Percentiles rank a stretch among this genome's conserved stretches.
These are phyloP conservation scores for Amaranthus palmeri DNA, from an alignment of 148 eudicot species.

Conservation along the genomic window DNA sequence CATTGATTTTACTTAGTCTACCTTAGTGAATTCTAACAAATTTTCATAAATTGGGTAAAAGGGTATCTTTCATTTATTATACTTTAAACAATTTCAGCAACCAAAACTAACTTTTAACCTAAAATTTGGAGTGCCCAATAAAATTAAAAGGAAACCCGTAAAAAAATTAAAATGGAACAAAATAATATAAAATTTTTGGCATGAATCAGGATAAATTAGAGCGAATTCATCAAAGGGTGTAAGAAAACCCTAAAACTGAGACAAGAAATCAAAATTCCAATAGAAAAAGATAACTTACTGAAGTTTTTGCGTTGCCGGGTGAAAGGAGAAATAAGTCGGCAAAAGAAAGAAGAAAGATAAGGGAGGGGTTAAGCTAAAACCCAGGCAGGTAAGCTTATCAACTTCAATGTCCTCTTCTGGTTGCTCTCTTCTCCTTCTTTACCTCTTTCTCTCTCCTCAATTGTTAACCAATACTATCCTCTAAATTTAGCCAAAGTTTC, in stretches of 20 bases:
- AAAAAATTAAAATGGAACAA: not conserved
- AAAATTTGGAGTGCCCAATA: not conserved
- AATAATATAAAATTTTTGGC: not conserved
- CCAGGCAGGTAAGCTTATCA: conserved; percentile 26
- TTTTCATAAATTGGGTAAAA: too few species aligned
- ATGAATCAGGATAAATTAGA: not conserved
- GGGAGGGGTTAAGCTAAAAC: conserved; percentile 29
- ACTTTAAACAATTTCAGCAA: too few species aligned
- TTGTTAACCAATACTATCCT: too few species aligned
- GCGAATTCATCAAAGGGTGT: not conserved
- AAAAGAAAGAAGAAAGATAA: conserved; percentile 4
- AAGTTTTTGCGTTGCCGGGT: not conserved
- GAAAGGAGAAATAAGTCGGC: not conserved
- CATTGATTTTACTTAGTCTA: too few species aligned
- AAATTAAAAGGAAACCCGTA: conserved; percentile 13
- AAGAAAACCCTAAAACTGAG: conserved; percentile 8
- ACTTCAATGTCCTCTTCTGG: conserved; percentile 12
- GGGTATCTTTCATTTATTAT: too few species aligned
- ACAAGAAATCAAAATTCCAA: not conserved
- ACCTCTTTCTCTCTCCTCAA: not conserved
- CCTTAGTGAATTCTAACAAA: too few species aligned
- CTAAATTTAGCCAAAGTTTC: too few species aligned
- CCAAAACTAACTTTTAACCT: too few species aligned
- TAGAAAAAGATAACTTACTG: conserved; percentile 11
- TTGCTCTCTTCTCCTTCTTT: not conserved